Percentiles rank a stretch among this genome's conserved stretches.
Conservation (phyloP, 192 early-diverging fungal species). For the Haplosporangium gracile region DNA sequence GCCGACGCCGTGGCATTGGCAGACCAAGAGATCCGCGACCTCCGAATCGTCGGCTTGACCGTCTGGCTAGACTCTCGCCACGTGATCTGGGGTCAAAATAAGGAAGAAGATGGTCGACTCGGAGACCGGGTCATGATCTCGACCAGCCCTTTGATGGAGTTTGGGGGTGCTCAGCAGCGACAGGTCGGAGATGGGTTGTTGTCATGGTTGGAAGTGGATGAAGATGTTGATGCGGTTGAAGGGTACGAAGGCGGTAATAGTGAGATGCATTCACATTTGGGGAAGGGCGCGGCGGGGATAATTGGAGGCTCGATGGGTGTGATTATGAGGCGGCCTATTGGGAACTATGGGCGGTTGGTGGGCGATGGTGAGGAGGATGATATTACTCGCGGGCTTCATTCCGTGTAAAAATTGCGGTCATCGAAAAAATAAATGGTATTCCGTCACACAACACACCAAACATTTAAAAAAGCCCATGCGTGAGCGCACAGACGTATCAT, state of each 20-base stretch:
- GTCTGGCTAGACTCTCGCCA: constrained; percentile 44
- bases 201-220: constrained; percentile 28
- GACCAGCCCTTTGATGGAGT: neutral
- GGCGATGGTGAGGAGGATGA: constrained; percentile 40
- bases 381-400: neutral
- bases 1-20: constrained; percentile 34
- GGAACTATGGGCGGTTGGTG: constrained; percentile 26
- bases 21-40: constrained; percentile 37
- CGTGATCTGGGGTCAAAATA: constrained; percentile 34
- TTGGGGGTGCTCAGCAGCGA: neutral
- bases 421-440: neutral
- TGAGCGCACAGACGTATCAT: too few species aligned
- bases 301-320: constrained; percentile 38
- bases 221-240: neutral
- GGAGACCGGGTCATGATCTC: constrained; percentile 45
- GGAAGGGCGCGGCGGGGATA: constrained; percentile 25
- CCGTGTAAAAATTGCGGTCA: neutral
- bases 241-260: neutral
- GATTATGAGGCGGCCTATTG: constrained; percentile 43
- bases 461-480: too few species aligned
- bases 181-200: constrained; percentile 28
- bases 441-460: neutral
- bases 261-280: neutral
- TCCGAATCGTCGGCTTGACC: constrained; percentile 23
- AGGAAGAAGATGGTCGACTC: constrained; percentile 36